These are phyloP conservation scores for Dissophora globulifera DNA, from an alignment of 192 early-diverging fungal species.

Conservation along the genomic window DNA sequence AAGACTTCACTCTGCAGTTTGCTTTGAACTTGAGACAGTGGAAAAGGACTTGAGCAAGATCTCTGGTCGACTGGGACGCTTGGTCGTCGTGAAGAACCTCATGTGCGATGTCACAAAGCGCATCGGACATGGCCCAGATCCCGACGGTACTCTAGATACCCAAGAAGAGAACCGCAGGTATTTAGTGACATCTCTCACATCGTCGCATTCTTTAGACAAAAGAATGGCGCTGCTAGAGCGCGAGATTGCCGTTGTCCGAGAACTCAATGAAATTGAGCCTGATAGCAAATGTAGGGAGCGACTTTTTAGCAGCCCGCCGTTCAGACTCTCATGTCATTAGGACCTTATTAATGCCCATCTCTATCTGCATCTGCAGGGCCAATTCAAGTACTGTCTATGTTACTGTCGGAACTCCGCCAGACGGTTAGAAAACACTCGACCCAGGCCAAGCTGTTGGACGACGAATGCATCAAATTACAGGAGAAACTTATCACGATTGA, in stretches of 20 bases:
- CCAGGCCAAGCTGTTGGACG: slow-evolving; percentile 38
- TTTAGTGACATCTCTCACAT: slow-evolving; percentile 32
- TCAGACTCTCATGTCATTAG: no score
- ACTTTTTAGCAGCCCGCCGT: no score
- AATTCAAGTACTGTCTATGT: slow-evolving; percentile 34
- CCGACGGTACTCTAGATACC: slow-evolving; percentile 15
- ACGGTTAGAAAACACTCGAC: slow-evolving; percentile 18
- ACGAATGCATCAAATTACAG: slow-evolving; percentile 58
- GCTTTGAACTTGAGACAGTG: slow-evolving; percentile 42
- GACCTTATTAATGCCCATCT: no score
- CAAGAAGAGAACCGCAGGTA: slow-evolving; percentile 7
- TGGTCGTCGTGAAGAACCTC: slow-evolving; percentile 34
- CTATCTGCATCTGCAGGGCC: slow-evolving; percentile 19
- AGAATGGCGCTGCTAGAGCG: slow-evolving; percentile 56
- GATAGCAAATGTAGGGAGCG: slow-evolving; percentile 79
- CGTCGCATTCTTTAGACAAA: slow-evolving; percentile 24
- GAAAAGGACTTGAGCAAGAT: slow-evolving; percentile 22
- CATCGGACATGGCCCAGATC: slow-evolving; percentile 15
- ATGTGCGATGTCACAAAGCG: slow-evolving; percentile 49
- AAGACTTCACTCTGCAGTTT: slow-evolving; percentile 16
- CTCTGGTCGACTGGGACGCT: slow-evolving; percentile 20
- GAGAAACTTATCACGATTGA: slow-evolving; percentile 67
- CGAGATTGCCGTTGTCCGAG: slow-evolving; percentile 72
- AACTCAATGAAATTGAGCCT: slow-evolving; percentile 81
- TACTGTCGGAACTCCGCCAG: slow-evolving; percentile 32